Percentiles rank a stretch among this genome's conserved stretches.
Conservation (phyloP, 2,329 filamentous ascomycete genomes). For the Fusarium cyanostomum region DNA sequence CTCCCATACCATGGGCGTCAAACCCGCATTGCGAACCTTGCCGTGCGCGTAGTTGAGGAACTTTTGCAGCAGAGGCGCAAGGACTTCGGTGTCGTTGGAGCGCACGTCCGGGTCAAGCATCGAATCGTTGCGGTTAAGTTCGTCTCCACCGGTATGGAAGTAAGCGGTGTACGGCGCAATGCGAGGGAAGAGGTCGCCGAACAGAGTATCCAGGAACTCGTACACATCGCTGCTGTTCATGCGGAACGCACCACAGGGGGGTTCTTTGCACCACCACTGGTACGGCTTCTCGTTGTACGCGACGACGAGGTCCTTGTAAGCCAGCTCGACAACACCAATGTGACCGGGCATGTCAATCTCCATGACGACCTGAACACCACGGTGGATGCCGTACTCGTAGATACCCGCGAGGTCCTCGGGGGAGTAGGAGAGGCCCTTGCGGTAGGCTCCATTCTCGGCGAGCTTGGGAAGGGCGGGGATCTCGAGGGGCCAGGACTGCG, state of each 20-base stretch:
- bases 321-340: conserved; percentile 61
- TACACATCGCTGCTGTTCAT: conserved; percentile 78
- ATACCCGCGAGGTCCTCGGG: conserved; percentile 70
- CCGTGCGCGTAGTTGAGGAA: conserved; percentile 78
- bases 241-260: conserved; percentile 76
- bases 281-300: conserved; percentile 66
- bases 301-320: conserved; percentile 65
- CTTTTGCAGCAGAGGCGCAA: conserved; percentile 79
- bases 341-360: conserved; percentile 72
- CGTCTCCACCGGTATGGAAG: conserved; percentile 90
- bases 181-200: conserved; percentile 80
- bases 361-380: conserved; percentile 67
- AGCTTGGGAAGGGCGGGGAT: conserved; percentile 77
- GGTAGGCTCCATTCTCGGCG: conserved; percentile 77
- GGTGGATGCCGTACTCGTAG: conserved; percentile 74
- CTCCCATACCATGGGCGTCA: conserved; percentile 86
- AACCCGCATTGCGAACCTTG: conserved; percentile 68
- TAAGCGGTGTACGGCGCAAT: conserved; percentile 74
- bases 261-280: conserved; percentile 68
- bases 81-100: conserved; percentile 70
- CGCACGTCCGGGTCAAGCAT: conserved; percentile 76
- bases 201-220: conserved; percentile 75
- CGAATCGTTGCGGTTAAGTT: conserved; percentile 76
- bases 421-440: conserved; percentile 72
- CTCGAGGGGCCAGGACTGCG: conserved; percentile 86